Base-by-base conservation (phyloP, 805 yeast species). In the Scheffersomyces lignosus region DNA sequence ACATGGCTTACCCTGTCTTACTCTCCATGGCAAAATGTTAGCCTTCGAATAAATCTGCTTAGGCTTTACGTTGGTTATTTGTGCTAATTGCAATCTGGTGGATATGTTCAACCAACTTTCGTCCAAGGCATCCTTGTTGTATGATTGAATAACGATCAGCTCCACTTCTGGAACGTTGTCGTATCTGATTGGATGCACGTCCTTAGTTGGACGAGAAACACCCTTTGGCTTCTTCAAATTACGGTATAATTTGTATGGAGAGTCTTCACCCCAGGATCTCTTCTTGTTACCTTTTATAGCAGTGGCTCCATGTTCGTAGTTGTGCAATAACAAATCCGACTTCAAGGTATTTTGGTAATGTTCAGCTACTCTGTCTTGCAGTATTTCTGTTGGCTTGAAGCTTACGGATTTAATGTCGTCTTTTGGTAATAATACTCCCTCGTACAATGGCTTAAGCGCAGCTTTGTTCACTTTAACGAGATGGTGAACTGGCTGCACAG, bases 401-500 rank as follows among this genome's bases (percentile, higher is more conserved):
- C 78, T 82, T 14, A 93, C 83, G 10, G 95, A 81, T 55, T 85
- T 77, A 43, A 89, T 78, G 60, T 89, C 96, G 52, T 79, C 78
- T 47, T 82, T 80, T 18, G 82, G 77, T 33, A 73, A 64, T 44
- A 84, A 76, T 40, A 87, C 63, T 27, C 79, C 85, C 35, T 84
- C 79, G 60, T 81, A 85, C 42, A 82, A 71, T 39, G 91, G 89
- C 25, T 90, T 83, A 33, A 91, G 74, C 37, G 77, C 77, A 26
- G 80, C 66, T 60, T 93, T 93, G 52, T 78, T 75, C 54, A 87
- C 80, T 47, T 78, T 79, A 29, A 91, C 86, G 41, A 78, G 74
- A 63, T 93, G 99, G 61, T 93, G 99, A 12, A 91, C 95, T 1
- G 99, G 98, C 34, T 83, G 78, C 25, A 87, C 90, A 34, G 87